These are phyloP conservation scores for Myxozyma melibiosi DNA, from an alignment of 805 yeast genomes.

Conservation along the genomic window DNA sequence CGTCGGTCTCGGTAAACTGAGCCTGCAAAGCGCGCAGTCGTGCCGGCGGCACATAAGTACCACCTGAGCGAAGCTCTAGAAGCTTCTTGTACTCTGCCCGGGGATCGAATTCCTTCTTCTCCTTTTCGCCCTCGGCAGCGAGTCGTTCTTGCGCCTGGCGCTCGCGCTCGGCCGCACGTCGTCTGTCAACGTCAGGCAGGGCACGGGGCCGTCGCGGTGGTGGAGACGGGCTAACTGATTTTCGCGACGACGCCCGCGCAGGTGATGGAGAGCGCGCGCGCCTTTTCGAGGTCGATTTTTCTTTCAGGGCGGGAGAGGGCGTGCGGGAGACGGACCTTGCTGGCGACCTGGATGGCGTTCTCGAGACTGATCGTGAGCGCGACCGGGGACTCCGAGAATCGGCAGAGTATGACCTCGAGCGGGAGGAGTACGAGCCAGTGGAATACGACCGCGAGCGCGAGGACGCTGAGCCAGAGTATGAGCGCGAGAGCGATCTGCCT, in stretches of 20 bases:
- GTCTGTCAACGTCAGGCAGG: slow-evolving; percentile 35
- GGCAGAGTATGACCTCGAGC: slow-evolving; percentile 11
- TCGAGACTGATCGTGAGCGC: slow-evolving; percentile 1
- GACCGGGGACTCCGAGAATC: slow-evolving; percentile 7
- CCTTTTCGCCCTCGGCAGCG: slow-evolving; percentile 30
- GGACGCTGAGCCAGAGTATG: slow-evolving; percentile 4
- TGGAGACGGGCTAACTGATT: neutral
- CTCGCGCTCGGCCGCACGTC: slow-evolving; percentile 36
- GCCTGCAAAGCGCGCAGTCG: slow-evolving; percentile 50
- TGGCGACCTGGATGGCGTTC: neutral
- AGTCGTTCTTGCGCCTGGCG: slow-evolving; percentile 24
- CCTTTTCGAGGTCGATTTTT: neutral
- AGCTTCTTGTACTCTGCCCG: slow-evolving; percentile 46
- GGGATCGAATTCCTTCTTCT: slow-evolving; percentile 32
- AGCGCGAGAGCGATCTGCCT: slow-evolving; percentile 9
- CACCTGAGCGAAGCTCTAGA: slow-evolving; percentile 47
- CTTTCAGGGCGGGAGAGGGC: slow-evolving; percentile 7
- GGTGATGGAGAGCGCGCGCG: neutral
- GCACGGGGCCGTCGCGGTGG: slow-evolving; percentile 13
- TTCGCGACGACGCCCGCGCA: neutral
- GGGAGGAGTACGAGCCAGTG: slow-evolving; percentile 3
- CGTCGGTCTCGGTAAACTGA: slow-evolving; percentile 40
- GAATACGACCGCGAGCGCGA: slow-evolving; percentile 16
- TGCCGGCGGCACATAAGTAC: slow-evolving; percentile 59
- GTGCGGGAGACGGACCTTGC: slow-evolving; percentile 1